Percentiles rank a stretch among this genome's conserved stretches.
These are phyloP conservation scores for Lodderomyces pseudojiufengensis DNA, from an alignment of 1,139 yeast genomes.

Conservation along the genomic window DNA sequence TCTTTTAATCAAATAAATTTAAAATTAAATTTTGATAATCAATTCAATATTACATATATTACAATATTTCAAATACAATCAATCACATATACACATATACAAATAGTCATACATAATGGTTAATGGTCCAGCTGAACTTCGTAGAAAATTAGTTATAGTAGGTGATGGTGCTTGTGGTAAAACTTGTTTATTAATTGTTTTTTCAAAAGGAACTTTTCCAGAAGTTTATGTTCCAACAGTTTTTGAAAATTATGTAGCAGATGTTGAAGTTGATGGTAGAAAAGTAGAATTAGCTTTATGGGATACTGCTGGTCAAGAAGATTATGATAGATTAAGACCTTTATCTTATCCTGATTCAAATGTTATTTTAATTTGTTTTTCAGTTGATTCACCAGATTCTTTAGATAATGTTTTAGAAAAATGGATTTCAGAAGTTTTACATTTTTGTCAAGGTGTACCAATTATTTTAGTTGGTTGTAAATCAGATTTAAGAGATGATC, in stretches of 20 bases:
- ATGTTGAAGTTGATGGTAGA: slow-evolving; percentile 91
- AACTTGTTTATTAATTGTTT: slow-evolving; percentile 78
- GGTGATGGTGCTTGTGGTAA: slow-evolving; percentile 91
- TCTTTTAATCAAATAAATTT: not conserved
- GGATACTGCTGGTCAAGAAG: slow-evolving; percentile 99
- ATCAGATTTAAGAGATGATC: slow-evolving; percentile 83
- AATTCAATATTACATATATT: too few relatives aligned
- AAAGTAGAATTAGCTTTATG: slow-evolving; percentile 91
- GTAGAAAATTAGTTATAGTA: slow-evolving; percentile 78
- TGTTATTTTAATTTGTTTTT: slow-evolving; percentile 87
- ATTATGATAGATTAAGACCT: slow-evolving; percentile 92
- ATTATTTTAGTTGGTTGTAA: slow-evolving; percentile 92
- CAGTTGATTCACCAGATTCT: slow-evolving; percentile 89
- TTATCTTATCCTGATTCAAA: slow-evolving; percentile 91
- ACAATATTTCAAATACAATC: slow-evolving; percentile 2
- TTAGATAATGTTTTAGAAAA: slow-evolving; percentile 90
- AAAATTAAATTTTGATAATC: not conserved
- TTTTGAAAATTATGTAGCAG: slow-evolving; percentile 91
- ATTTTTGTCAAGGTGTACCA: slow-evolving; percentile 94
- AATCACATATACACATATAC: slow-evolving; percentile 3
- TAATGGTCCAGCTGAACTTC: slow-evolving; percentile 60
- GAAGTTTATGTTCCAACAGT: slow-evolving; percentile 95
- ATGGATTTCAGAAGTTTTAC: slow-evolving; percentile 92
- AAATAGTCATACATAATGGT: slow-evolving; percentile 28
- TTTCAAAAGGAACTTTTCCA: slow-evolving; percentile 94